Evolutionary conservation across 805 yeast species (phyloP).

Genomic region (Sugiyamaella marilandica): DNA sequence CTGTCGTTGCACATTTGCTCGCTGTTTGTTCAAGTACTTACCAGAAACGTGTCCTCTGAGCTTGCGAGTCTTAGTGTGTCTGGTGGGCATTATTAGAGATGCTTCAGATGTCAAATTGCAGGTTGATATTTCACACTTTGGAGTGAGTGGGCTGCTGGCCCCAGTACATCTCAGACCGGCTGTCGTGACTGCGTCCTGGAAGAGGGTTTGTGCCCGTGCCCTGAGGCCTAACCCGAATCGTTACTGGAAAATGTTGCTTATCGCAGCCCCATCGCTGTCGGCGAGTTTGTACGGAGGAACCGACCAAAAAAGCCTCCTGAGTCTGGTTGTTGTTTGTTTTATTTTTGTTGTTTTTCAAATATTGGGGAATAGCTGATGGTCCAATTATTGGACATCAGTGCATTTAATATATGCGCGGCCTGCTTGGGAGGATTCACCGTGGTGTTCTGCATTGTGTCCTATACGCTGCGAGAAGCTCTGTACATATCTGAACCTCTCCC

Average conservation of each 20-base stretch:
- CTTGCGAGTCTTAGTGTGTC: constrained; percentile 99
- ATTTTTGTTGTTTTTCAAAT: neutral
- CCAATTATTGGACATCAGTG: constrained; percentile 14
- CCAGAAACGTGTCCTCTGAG: constrained; percentile 99
- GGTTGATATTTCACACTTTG: neutral
- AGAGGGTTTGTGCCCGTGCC: neutral
- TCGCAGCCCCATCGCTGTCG: too few relatives aligned
- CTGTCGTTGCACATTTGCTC: neutral
- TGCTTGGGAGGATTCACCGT: constrained; percentile 58
- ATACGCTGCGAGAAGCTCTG: constrained; percentile 52
- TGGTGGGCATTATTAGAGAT: constrained; percentile 74
- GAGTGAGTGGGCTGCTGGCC: too few relatives aligned
- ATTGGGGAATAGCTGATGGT: neutral
- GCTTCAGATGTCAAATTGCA: neutral
- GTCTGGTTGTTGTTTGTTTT: neutral
- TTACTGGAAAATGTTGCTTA: neutral
- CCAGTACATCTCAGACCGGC: too few relatives aligned
- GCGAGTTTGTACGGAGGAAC: too few relatives aligned
- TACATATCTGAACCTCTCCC: constrained; percentile 66
- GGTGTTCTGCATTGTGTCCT: constrained; percentile 52
- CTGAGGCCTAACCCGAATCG: neutral
- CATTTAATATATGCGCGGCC: constrained; percentile 47
- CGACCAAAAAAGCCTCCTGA: too few relatives aligned
- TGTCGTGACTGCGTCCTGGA: too few relatives aligned
- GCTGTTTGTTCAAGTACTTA: constrained; percentile 44